phyloP scores from a whole-genome alignment of 495 filamentous ascomycete species.

The Parmelia sp. region DNA sequence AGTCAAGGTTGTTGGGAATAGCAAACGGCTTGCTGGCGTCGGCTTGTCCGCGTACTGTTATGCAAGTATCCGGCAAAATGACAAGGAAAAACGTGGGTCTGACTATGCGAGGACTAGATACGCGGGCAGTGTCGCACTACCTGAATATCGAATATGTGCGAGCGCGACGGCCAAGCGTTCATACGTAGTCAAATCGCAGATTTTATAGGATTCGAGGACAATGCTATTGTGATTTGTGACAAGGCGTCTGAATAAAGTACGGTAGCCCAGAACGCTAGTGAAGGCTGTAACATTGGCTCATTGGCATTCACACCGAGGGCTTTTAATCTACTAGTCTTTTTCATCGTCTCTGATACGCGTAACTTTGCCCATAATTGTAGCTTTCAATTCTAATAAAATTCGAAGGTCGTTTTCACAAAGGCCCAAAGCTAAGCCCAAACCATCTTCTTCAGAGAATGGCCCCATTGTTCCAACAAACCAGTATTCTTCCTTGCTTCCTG shows the following conservation, averaged over 20 bases:
- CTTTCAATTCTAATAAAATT: too few relatives aligned
- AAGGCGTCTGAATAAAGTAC: too few relatives aligned
- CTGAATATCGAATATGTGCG: not conserved
- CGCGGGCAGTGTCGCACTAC: not conserved
- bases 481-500: slow-evolving; percentile 84
- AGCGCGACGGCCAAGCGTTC: not conserved
- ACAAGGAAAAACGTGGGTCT: too few relatives aligned
- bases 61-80: not conserved
- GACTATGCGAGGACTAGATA: too few relatives aligned
- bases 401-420: too few relatives aligned
- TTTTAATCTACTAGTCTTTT: too few relatives aligned
- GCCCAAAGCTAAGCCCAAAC: slow-evolving; percentile 9
- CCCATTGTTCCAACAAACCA: slow-evolving; percentile 66
- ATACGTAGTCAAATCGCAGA: not conserved
- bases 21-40: not conserved
- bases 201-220: not conserved
- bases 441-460: slow-evolving; percentile 18
- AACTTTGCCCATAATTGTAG: too few relatives aligned
- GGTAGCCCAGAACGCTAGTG: too few relatives aligned
- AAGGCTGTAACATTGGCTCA: too few relatives aligned
- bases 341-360: too few relatives aligned
- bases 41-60: not conserved
- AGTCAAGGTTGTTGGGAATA: not conserved
- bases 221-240: not conserved
- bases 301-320: too few relatives aligned